phyloP scores from a whole-genome alignment of 73 alveolate genomes.

The Tetrahymena thermophila region DNA sequence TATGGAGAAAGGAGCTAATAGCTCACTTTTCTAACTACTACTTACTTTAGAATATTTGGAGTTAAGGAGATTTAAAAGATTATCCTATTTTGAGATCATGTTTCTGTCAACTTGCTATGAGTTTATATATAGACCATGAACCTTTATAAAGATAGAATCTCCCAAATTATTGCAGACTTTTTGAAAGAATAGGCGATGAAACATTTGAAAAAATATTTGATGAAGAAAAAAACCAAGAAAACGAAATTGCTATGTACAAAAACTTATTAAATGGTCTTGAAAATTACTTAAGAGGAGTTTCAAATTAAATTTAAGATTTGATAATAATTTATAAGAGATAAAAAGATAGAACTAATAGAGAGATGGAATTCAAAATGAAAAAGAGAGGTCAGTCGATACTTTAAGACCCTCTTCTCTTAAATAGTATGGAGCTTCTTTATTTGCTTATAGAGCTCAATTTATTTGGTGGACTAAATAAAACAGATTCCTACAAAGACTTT shows the following conservation, averaged over 20 bases:
- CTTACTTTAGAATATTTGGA: slow-evolving; percentile 33
- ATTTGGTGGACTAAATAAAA: not conserved
- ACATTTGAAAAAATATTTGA: not conserved
- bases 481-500: not conserved
- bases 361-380: slow-evolving; percentile 5
- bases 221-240: not conserved
- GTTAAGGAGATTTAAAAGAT: slow-evolving; percentile 7
- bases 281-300: not conserved
- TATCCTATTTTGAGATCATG: slow-evolving; percentile 3
- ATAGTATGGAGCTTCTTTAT: not conserved
- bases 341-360: slow-evolving; percentile 10
- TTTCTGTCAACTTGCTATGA: slow-evolving; percentile 35
- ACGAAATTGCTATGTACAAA: slow-evolving; percentile 11
- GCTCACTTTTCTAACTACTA: slow-evolving; percentile 14
- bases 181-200: not conserved
- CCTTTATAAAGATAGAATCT: slow-evolving; percentile 20
- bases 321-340: not conserved
- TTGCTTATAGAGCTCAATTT: not conserved
- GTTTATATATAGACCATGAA: slow-evolving; percentile 40
- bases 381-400: not conserved
- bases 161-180: slow-evolving; percentile 24
- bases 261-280: slow-evolving; percentile 5
- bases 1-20: slow-evolving; percentile 33
- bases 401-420: not conserved
- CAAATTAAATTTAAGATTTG: not conserved